Percentiles rank a stretch among this genome's conserved stretches.
Evolutionary conservation across 2,329 filamentous ascomycete genomes (phyloP).

Genomic region (Aspergillus oerlinghausenensis): DNA sequence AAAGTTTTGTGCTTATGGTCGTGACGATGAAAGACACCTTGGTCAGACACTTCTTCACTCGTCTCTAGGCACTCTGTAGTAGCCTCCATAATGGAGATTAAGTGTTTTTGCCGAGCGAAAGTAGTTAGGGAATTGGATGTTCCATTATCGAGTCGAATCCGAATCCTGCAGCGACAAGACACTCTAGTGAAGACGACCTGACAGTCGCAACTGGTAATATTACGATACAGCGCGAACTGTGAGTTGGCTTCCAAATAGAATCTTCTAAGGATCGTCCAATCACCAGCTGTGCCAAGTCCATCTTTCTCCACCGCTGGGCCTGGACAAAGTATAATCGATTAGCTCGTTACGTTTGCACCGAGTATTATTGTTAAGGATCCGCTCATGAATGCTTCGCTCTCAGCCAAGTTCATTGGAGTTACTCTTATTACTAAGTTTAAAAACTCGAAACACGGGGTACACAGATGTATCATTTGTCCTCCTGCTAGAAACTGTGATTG

Average conservation of each 20-base stretch:
- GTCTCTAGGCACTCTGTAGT: not conserved
- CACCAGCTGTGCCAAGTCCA: slow-evolving; percentile 11
- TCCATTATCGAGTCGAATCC: not conserved
- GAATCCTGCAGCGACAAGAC: not conserved
- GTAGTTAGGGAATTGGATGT: not conserved
- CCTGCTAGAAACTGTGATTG: not conserved
- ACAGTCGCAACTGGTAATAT: slow-evolving; percentile 1
- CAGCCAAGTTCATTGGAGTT: not conserved
- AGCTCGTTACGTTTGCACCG: not conserved
- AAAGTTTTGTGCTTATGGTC: not conserved
- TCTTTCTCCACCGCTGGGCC: slow-evolving; percentile 14
- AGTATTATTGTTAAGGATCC: not conserved
- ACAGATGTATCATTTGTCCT: not conserved
- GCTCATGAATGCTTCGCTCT: too few relatives aligned
- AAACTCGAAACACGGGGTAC: not conserved
- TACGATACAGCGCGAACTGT: slow-evolving; percentile 11
- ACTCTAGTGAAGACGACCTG: too few relatives aligned
- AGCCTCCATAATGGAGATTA: not conserved
- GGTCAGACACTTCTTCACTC: not conserved
- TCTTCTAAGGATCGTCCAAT: slow-evolving; percentile 14
- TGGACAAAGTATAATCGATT: slow-evolving; percentile 14
- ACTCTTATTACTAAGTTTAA: not conserved
- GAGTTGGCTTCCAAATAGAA: slow-evolving; percentile 14
- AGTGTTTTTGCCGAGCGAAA: not conserved
- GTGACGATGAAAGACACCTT: not conserved